Percentiles rank a stretch among this genome's conserved stretches.
These are phyloP conservation scores for Kwoniella dejecticola DNA, from an alignment of 768 basidiomycete genomes.

Conservation along the genomic window DNA sequence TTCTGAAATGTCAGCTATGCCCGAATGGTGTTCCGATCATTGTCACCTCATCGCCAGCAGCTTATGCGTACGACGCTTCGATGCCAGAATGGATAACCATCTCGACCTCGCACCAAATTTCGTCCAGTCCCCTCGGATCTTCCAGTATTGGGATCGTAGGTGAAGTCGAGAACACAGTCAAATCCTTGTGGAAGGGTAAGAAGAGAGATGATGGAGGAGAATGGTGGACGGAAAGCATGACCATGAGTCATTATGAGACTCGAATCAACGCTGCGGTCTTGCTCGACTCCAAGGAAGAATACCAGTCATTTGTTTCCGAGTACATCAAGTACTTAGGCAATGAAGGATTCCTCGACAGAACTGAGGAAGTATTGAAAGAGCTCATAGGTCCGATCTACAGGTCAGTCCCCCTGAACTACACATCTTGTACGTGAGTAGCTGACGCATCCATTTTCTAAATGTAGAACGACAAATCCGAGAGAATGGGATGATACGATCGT, in stretches of 20 bases:
- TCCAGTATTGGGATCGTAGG: constrained; percentile 20
- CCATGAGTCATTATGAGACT: constrained; percentile 85
- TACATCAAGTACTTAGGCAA: constrained; percentile 87
- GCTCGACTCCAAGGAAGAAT: constrained; percentile 82
- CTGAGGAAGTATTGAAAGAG: constrained; percentile 87
- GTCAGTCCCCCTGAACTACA: constrained; percentile 61
- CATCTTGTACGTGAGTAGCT: no score
- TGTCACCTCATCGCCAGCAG: constrained; percentile 72
- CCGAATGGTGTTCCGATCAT: constrained; percentile 80
- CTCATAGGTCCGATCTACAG: constrained; percentile 85
- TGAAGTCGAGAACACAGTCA: constrained; percentile 50
- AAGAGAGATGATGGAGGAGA: constrained; percentile 56
- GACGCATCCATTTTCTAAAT: no score
- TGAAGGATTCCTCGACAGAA: constrained; percentile 83
- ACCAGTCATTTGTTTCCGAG: constrained; percentile 69
- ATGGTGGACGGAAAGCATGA: constrained; percentile 82
- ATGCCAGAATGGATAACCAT: constrained; percentile 73
- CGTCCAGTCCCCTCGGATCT: constrained; percentile 61
- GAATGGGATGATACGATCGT: constrained; percentile 71
- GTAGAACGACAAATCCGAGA: constrained; percentile 61
- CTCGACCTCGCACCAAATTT: constrained; percentile 79
- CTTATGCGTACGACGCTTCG: constrained; percentile 74
- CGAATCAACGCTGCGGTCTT: constrained; percentile 71
- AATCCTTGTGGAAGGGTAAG: constrained; percentile 29
- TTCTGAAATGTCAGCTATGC: constrained; percentile 69